Base-by-base conservation (phyloP, 2,329 filamentous ascomycete species). In the Amesomyces nigricolor region DNA sequence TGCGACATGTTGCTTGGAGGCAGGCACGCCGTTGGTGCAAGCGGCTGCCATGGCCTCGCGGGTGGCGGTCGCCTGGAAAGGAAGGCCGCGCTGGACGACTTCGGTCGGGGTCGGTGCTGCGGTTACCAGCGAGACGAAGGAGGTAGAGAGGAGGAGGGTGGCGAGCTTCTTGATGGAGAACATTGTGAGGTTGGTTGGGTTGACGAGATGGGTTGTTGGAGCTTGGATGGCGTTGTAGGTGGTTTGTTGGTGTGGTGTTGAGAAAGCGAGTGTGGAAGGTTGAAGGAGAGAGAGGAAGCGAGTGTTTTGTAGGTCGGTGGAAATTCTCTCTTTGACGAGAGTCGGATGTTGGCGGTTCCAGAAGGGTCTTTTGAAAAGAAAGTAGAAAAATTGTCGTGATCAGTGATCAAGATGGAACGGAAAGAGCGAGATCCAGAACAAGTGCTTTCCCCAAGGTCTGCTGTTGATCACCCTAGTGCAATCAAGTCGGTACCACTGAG, bases 21-120 rank as follows among this genome's bases (percentile, higher is more conserved):
- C 61, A 13, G 62, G 47, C 43, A 55, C 16, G 38, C 62, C 62
- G 11, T 47, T 51, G 17, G 59, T 59, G 52, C 62, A 63, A n/a
- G 42, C 47, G 6, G 59, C 26, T 3, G 51, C 39, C 39, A 38
- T 29, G 40, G 30, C 53, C 22, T 50, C 52, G 14, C 14, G 32
- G 8, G 59, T 54, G 5, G 39, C 26, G 9, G 39, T 49, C 22
- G 48, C 8, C 10, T 5, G 6, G 44, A 40, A 13, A 19, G 39
- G 29, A 22, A 19, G 29, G 38, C 40, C 38, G 5, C 46, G 45
- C 14, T 35, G 19, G 22, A 39, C 10, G 13, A 40, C 3, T 4
- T 46, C 30, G 38, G 11, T 29, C n/a, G 40, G 19, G 16, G 14
- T 26, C 22, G 48, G 47, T 2, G 38, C 51, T 13, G 51, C 55